These are phyloP conservation scores for peach (Prunus persica) DNA, from an alignment of 306 rosid genomes.

Conservation along the genomic window Prunus_persica_NCBIv2 NC_034016.1:12535001-12535500, in stretches of 20 bases:
- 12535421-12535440: slow-evolving; percentile 27
- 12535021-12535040: no score
- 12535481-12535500: slow-evolving; percentile 39
- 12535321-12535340: slow-evolving; percentile 23
- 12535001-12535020: no score
- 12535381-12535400: slow-evolving; percentile 36
- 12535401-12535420: slow-evolving; percentile 37
- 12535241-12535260: slow-evolving; percentile 28
- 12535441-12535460: slow-evolving; percentile 32
- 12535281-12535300: slow-evolving; percentile 4
- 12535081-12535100: no score
- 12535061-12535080: no score
- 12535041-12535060: no score
- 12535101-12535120: no score
- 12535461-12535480: slow-evolving; percentile 36
- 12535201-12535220: slow-evolving; percentile 18
- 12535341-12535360: slow-evolving; percentile 24
- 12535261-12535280: slow-evolving; percentile 21
- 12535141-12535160: not conserved
- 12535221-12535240: slow-evolving; percentile 27
- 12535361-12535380: slow-evolving; percentile 27
- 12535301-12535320: slow-evolving; percentile 11
- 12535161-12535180: slow-evolving; percentile 2
- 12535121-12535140: no score
- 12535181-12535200: slow-evolving; percentile 24